These are phyloP conservation scores for Stagonosporopsis cucurbitacearum DNA, from an alignment of 2,329 filamentous ascomycete genomes.

Conservation along the genomic window DNA sequence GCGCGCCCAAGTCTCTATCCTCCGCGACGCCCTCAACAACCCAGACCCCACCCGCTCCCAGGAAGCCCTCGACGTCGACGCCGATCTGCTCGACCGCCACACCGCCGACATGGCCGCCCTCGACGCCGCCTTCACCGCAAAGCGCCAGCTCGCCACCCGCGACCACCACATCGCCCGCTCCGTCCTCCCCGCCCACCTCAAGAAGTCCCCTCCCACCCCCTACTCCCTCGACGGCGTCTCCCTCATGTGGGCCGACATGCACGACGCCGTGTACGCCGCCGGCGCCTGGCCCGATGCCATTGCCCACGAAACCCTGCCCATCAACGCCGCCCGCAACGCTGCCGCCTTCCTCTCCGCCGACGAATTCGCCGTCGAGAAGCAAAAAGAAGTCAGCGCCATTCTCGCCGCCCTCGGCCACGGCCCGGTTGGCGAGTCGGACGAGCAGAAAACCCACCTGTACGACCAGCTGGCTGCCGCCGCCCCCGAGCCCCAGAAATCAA, in stretches of 20 bases:
- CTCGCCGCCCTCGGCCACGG: conserved; percentile 18
- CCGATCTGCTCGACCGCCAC: conserved; percentile 17
- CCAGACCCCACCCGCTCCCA: conserved; percentile 22
- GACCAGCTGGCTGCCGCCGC: background rate
- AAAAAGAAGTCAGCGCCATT: conserved; percentile 25
- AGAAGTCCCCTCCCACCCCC: conserved; percentile 25
- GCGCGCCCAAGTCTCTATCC: conserved; percentile 13
- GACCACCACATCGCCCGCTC: conserved; percentile 35
- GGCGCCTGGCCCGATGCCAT: conserved; percentile 32
- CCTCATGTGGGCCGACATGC: conserved; percentile 44
- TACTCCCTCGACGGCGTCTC: conserved; percentile 37
- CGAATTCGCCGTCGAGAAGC: conserved; percentile 28
- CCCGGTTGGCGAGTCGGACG: background rate
- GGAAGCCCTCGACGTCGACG: conserved; percentile 20
- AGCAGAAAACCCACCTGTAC: background rate
- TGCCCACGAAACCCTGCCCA: conserved; percentile 27
- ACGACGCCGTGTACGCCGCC: conserved; percentile 39
- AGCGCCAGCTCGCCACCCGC: conserved; percentile 20
- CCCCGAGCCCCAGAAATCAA: conserved; percentile 14
- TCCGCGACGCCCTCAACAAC: conserved; percentile 24
- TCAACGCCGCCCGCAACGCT: conserved; percentile 21
- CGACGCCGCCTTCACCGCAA: conserved; percentile 34
- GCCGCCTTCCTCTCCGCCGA: conserved; percentile 26
- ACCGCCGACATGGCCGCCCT: conserved; percentile 26
- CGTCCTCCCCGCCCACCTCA: conserved; percentile 30